Evolutionary conservation across 2,329 filamentous ascomycete species (phyloP).

Genomic region (Colletotrichum zoysiae): DNA sequence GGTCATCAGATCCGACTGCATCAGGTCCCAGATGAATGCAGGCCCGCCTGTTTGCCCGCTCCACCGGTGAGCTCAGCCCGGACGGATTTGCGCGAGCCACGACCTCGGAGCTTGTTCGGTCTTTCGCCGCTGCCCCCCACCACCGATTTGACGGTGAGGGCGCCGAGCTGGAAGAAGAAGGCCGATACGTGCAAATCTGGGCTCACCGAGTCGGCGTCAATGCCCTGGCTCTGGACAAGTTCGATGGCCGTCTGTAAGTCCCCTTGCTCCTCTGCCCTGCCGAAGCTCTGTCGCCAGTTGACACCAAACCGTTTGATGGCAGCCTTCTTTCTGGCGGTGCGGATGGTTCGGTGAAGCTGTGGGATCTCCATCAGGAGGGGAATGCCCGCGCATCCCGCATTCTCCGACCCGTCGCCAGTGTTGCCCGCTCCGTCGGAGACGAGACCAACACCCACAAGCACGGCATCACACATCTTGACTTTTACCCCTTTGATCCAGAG

Average conservation of each 20-base stretch:
- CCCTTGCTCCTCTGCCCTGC: background rate
- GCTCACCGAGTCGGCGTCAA: slow-evolving; percentile 86
- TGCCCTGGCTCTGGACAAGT: slow-evolving; percentile 82
- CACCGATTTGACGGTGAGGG: slow-evolving; percentile 76
- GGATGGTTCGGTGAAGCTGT: slow-evolving; percentile 86
- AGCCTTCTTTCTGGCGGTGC: slow-evolving; percentile 88
- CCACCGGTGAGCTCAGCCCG: slow-evolving; percentile 75
- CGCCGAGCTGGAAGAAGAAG: slow-evolving; percentile 25
- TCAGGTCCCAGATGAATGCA: slow-evolving; percentile 66
- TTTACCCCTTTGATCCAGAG: slow-evolving; percentile 82
- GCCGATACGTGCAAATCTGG: slow-evolving; percentile 53
- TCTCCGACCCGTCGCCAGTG: slow-evolving; percentile 67
- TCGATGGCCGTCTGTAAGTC: slow-evolving; percentile 79
- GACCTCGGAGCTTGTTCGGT: slow-evolving; percentile 74
- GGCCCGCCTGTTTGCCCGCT: slow-evolving; percentile 82
- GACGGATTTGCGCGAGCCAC: slow-evolving; percentile 74
- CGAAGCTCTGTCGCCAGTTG: background rate
- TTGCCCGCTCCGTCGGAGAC: slow-evolving; percentile 57
- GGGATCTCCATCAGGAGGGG: slow-evolving; percentile 80
- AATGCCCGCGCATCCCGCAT: slow-evolving; percentile 59
- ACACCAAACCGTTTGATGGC: background rate
- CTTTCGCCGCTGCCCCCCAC: slow-evolving; percentile 75
- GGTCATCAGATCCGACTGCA: background rate
- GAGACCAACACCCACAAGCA: slow-evolving; percentile 67
- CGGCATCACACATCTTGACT: slow-evolving; percentile 81